These are phyloP conservation scores for Pelargonium citronellum DNA, from an alignment of 441 rosid genomes.

Conservation along the genomic window DNA sequence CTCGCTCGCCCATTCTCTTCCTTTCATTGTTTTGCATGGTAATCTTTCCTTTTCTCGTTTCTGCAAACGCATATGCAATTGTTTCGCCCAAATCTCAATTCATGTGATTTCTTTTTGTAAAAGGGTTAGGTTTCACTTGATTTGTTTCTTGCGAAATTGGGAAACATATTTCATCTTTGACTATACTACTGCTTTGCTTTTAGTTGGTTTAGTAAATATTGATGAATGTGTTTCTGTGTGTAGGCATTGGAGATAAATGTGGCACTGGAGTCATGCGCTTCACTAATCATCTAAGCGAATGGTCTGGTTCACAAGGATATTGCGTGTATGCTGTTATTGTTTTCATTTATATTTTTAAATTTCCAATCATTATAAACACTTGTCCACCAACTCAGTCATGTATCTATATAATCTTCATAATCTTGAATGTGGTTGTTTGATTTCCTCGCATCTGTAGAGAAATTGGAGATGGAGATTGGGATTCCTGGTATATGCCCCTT, in stretches of 20 bases:
- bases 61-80: no score
- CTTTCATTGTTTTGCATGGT: no score
- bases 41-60: no score
- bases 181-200: no score
- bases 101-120: no score
- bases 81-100: no score
- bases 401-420: neutral
- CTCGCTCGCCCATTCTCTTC: no score
- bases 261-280: slow-evolving; percentile 48
- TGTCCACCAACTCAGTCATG: neutral
- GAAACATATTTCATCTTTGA: no score
- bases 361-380: no score
- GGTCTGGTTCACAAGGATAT: slow-evolving; percentile 65
- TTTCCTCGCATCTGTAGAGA: slow-evolving; percentile 36
- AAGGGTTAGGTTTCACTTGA: no score
- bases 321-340: slow-evolving; percentile 49
- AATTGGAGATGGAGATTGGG: slow-evolving; percentile 60
- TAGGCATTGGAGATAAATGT: slow-evolving; percentile 82
- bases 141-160: no score
- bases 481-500: slow-evolving; percentile 69
- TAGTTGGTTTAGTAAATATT: no score
- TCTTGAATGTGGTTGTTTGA: neutral
- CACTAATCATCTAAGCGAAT: slow-evolving; percentile 43
- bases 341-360: neutral
- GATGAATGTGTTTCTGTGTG: slow-evolving; percentile 11